Evolutionary conservation across 2,329 filamentous ascomycete genomes (phyloP).

Genomic region (Dactylella cylindrospora): DNA sequence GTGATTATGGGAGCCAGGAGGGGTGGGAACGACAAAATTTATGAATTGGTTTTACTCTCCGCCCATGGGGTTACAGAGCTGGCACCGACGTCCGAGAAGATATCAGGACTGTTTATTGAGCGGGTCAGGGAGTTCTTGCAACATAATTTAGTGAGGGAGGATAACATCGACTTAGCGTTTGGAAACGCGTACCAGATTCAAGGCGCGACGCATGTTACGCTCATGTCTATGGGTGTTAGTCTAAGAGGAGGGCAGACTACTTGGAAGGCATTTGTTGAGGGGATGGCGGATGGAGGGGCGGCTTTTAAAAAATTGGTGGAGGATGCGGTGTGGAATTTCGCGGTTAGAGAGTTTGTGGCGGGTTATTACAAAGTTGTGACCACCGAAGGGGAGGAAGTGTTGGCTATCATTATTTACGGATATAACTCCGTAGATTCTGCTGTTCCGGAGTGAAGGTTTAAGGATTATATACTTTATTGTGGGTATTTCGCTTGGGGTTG

Average conservation of each 20-base stretch:
- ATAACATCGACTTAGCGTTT: slow-evolving; percentile 33
- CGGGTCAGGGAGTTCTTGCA: slow-evolving; percentile 32
- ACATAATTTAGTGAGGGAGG: slow-evolving; percentile 24
- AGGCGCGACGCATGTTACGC: slow-evolving; percentile 15
- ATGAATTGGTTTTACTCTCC: slow-evolving; percentile 29
- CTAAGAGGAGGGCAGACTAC: slow-evolving; percentile 19
- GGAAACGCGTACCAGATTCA: slow-evolving; percentile 31
- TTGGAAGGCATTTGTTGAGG: slow-evolving; percentile 26
- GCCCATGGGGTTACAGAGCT: slow-evolving; percentile 15
- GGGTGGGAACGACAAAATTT: slow-evolving; percentile 20
- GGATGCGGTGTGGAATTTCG: slow-evolving; percentile 27
- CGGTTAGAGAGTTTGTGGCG: slow-evolving; percentile 22
- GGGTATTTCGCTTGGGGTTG: slow-evolving; percentile 12
- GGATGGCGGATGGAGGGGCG: slow-evolving; percentile 11
- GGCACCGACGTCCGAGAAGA: slow-evolving; percentile 15
- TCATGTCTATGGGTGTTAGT: slow-evolving; percentile 32
- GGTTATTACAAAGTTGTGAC: slow-evolving; percentile 25
- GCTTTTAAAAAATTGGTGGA: slow-evolving; percentile 13
- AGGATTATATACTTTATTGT: not conserved
- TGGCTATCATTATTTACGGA: slow-evolving; percentile 32
- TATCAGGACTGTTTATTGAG: slow-evolving; percentile 30
- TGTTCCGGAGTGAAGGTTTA: slow-evolving; percentile 6
- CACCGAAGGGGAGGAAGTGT: not conserved
- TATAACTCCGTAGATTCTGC: slow-evolving; percentile 30
- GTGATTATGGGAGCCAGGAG: slow-evolving; percentile 36